Conservation (phyloP, 768 basidiomycete species). For the Xanthoconium stramineum region DNA sequence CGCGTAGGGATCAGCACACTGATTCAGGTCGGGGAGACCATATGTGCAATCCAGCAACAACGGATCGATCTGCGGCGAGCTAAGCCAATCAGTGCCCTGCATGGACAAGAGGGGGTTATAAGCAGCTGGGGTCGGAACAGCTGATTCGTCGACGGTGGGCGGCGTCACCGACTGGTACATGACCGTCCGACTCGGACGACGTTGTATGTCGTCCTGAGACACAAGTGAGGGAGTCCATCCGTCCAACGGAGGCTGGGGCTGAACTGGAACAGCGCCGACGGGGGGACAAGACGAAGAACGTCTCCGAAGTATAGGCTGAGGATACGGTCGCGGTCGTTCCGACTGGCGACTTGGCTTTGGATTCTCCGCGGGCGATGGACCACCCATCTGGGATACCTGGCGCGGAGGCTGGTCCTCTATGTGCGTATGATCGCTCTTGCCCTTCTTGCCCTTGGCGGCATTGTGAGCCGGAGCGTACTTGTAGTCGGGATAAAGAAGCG, state of each 20-base stretch:
- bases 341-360: slow-evolving; percentile 5
- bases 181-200: slow-evolving; percentile 30
- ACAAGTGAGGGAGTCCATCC: slow-evolving; percentile 21
- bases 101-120: not conserved
- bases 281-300: slow-evolving; percentile 45
- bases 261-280: slow-evolving; percentile 32
- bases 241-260: slow-evolving; percentile 6
- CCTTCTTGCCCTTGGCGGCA: slow-evolving; percentile 21
- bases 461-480: slow-evolving; percentile 35
- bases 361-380: not conserved
- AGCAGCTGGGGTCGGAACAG: not conserved
- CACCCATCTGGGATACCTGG: slow-evolving; percentile 9
- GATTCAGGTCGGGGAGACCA: slow-evolving; percentile 2
- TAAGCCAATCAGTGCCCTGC: slow-evolving; percentile 13
- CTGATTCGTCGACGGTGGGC: slow-evolving; percentile 6
- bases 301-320: slow-evolving; percentile 21
- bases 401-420: slow-evolving; percentile 10
- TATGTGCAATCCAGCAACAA: slow-evolving; percentile 1
- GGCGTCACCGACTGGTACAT: slow-evolving; percentile 34
- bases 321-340: slow-evolving; percentile 25
- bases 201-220: slow-evolving; percentile 33
- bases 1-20: not conserved
- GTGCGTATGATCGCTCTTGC: slow-evolving; percentile 7
- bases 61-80: slow-evolving; percentile 6
- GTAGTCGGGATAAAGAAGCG: slow-evolving; percentile 41